Base-by-base conservation (phyloP, 768 basidiomycete species). In the Phanerochaete sordida region DNA sequence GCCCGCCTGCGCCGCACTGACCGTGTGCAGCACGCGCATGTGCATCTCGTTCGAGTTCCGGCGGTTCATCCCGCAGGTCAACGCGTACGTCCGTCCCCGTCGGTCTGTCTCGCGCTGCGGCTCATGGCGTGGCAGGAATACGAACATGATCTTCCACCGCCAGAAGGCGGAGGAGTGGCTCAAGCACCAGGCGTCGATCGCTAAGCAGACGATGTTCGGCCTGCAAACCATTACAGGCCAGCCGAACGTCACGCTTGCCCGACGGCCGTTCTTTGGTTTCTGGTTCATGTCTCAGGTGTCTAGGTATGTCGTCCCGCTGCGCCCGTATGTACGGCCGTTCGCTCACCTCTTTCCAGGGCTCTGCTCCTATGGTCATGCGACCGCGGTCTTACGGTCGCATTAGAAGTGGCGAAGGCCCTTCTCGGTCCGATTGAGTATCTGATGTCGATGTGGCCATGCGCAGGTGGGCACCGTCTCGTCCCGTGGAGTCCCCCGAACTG, bases 241-340 rank as follows among this genome's bases (percentile, higher is more conserved):
- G 49, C 67, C 68, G 23, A 65, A 72, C 23, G 79, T 83, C 60
- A 69, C 77, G 31, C 70, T 90, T 24, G 74, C 82, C 2, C 75
- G 80, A 16, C 74, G 87, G 58, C 88, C 88, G 11, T 87, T 86
- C 68, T 87, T 84, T 68, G 76, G 84, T 24, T 87, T 87, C 69
- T 90, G 87, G 87, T 88, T 90, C 67, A 86, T 88, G 85, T 79
- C 80, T 23, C 86, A 89, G 71, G 80, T 90, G 56, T 77, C 75
- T 67, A 79, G 84, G 85, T 82, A 58, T 55, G 62, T 37, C 5
- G 9, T n/a, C 5, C 33, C 21, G 53, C 19, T 3, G 1, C 52
- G 15, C 23, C 15, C 2, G 30, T 11, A 28, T 13, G 15, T 48
- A 19, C 9, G 50, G 13, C 8, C 16, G 31, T 12, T 56, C 43